Evolutionary conservation across 2,329 filamentous ascomycete genomes (phyloP), one percentile per base, ranked within the genome.

Genomic region (Corinectria fuckeliana): DNA sequence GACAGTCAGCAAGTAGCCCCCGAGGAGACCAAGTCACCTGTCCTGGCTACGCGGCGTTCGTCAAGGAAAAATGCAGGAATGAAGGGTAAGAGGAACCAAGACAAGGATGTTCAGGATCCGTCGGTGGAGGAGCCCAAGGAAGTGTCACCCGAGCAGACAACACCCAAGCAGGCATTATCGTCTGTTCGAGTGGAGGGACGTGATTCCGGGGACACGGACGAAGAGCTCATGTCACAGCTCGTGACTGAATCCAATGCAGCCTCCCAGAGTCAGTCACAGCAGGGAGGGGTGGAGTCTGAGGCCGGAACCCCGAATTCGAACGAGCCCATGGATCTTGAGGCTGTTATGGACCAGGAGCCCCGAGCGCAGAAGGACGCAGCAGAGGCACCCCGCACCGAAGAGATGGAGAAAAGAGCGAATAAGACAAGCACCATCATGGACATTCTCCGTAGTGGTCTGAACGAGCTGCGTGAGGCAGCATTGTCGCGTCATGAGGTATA

Each of bases 401-500:
- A 57, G 20, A 20, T 42, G 10, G 57, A 60, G 36, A 39, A 41
- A 20, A 51, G 48, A n/a, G 54, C 54, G 21, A 56, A 55, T 50
- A 66, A 63, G 32, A 52, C 68, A 9, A 48, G 39, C 28, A 62
- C 68, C 4, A 72, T 79, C 38, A 65, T 78, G 59, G 63, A 69
- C 14, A 69, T 72, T 25, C 66, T 79, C 26, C 71, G 72, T 20
- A 72, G 66, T 30, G 75, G 76, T 0, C 74, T 95, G 21, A 79
- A 81, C 18, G 82, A 87, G 63, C 79, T 93, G 58, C 84, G 82
- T 53, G 78, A 77, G 25, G 80, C 87, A 20, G 80, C 84, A 14
- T 76, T 96, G 39, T 86, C 86, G 14, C 82, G 85, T 10, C 80
- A 85, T 10, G 87, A 91, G 61, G 85, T 92, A 52, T 83, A 88